phyloP scores from a whole-genome alignment of 192 early-diverging fungal genomes.

The Backusella australiensis region DNA sequence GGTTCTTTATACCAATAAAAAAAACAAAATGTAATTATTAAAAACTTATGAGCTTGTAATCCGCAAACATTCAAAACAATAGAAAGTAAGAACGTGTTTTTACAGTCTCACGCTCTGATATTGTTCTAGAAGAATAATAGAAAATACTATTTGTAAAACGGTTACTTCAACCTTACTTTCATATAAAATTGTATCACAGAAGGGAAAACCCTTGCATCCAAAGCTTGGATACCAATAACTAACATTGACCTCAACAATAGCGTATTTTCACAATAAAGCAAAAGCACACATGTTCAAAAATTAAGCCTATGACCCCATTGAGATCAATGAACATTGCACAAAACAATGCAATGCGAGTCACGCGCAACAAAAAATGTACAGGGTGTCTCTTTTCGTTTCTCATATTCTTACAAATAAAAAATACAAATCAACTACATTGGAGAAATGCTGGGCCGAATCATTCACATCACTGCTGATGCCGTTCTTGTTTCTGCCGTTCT shows the following conservation, averaged over 20 bases:
- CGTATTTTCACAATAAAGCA: background rate
- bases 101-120: background rate
- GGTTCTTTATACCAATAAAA: background rate
- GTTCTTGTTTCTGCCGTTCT: conserved; percentile 60
- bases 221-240: background rate
- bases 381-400: background rate
- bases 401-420: background rate
- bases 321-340: background rate
- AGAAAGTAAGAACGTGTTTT: too few relatives aligned
- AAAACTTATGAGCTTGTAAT: background rate
- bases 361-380: background rate
- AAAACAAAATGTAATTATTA: background rate
- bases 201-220: background rate
- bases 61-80: background rate
- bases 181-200: background rate
- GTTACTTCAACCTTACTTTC: background rate
- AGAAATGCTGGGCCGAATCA: conserved; percentile 45
- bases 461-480: conserved; percentile 59
- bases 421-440: background rate
- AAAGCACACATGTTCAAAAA: background rate
- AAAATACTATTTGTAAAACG: background rate
- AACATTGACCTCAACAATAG: background rate
- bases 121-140: background rate
- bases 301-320: background rate
- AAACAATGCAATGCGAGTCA: background rate